A percentile compares a stretch with the other conserved stretches of the same genome.
These are phyloP conservation scores for Escovopsis sp. DNA, from an alignment of 2,329 filamentous ascomycete species.

Conservation along the genomic window DNA sequence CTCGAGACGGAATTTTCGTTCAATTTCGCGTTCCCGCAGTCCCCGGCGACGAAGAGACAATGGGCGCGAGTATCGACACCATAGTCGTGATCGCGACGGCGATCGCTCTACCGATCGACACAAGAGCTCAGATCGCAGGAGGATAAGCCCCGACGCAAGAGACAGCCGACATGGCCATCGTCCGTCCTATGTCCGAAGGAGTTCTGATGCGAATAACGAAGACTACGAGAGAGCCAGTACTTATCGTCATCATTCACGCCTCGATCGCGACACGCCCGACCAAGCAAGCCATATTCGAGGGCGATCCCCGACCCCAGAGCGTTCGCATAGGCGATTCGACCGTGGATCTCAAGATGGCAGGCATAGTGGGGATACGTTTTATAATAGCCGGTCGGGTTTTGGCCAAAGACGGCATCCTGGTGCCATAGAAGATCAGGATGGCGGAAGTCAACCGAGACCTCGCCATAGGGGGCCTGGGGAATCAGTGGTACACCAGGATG, in stretches of 20 bases:
- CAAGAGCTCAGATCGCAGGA: too few species aligned
- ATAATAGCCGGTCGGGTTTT: neutral
- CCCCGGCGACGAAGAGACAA: constrained; percentile 19
- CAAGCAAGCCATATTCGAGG: constrained; percentile 17
- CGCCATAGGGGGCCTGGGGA: constrained; percentile 2
- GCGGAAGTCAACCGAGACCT: constrained; percentile 2
- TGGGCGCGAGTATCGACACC: constrained; percentile 6
- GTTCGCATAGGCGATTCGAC: constrained; percentile 1
- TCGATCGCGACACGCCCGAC: constrained; percentile 12
- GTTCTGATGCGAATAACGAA: too few species aligned
- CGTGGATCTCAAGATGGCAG: constrained; percentile 10
- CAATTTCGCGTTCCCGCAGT: constrained; percentile 30
- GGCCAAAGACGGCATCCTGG: constrained; percentile 2
- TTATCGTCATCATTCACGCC: constrained; percentile 1
- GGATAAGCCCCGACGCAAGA: too few species aligned
- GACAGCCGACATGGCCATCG: too few species aligned
- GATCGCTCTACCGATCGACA: constrained; percentile 9
- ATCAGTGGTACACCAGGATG: constrained; percentile 22
- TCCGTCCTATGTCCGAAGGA: too few species aligned
- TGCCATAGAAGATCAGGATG: neutral
- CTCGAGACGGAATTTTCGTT: constrained; percentile 28
- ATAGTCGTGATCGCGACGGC: constrained; percentile 13
- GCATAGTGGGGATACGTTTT: neutral
- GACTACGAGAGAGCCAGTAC: too few species aligned
- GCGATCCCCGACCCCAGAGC: constrained; percentile 4